These are phyloP conservation scores for Lentinula sp. DNA, from an alignment of 768 basidiomycete genomes.

Conservation along the genomic window DNA sequence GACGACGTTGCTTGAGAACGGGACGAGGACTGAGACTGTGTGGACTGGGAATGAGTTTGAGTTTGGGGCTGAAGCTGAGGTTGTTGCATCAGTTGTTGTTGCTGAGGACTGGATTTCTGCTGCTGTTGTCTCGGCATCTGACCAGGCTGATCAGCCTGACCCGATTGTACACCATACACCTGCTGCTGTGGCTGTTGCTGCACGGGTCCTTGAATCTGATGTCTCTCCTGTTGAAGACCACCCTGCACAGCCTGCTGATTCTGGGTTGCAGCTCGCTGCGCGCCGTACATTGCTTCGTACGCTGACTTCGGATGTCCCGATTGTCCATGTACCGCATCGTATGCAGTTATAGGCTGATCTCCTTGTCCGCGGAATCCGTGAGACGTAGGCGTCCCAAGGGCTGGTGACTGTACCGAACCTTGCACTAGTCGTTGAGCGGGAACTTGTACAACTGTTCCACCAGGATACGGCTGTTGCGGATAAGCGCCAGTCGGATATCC, in stretches of 20 bases:
- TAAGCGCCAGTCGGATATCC: background rate
- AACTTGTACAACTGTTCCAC: background rate
- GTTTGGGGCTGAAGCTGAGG: constrained; percentile 20
- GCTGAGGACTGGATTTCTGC: constrained; percentile 4
- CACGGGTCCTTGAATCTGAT: background rate
- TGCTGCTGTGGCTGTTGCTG: background rate
- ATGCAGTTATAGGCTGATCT: background rate
- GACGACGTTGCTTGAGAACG: no score
- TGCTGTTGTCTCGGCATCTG: no score
- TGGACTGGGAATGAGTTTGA: no score
- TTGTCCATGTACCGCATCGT: background rate
- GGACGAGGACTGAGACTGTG: no score
- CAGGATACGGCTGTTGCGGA: background rate
- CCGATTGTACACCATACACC: no score
- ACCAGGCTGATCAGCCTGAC: no score
- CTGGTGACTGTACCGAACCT: background rate
- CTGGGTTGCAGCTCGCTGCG: constrained; percentile 8
- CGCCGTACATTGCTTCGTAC: background rate
- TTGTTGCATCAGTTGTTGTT: constrained; percentile 26
- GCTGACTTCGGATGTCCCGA: background rate
- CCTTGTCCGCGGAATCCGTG: background rate
- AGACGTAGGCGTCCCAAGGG: background rate
- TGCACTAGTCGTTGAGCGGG: background rate
- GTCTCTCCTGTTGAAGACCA: background rate
- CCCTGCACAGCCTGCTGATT: constrained; percentile 9